Conservation (phyloP, 78 protist genomes). For the Dictyostelium capitatum region DNA sequence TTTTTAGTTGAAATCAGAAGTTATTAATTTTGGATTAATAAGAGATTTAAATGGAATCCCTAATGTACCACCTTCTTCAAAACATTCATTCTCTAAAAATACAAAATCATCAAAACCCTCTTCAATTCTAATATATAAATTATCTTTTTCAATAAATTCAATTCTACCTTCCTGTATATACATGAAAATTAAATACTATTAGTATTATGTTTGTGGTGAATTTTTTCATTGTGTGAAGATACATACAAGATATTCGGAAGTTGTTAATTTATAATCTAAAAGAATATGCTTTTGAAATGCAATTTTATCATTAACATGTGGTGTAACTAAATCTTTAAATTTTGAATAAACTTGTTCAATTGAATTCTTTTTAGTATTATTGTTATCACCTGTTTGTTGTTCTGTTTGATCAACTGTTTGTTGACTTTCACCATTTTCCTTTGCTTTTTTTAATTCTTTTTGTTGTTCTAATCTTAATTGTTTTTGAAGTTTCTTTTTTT, state of each 20-base stretch:
- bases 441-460: not conserved
- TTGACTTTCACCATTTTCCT: not conserved
- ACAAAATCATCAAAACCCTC: not conserved
- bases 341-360: not conserved
- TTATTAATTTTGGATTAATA: slow-evolving; percentile 14
- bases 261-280: not conserved
- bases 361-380: not conserved
- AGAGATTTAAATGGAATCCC: not conserved
- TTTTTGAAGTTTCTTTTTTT: not conserved
- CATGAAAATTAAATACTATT: not conserved
- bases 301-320: slow-evolving; percentile 9
- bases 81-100: slow-evolving; percentile 16
- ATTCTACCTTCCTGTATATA: not conserved
- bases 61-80: slow-evolving; percentile 6
- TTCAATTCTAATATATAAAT: not conserved
- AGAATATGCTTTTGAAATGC: slow-evolving; percentile 14
- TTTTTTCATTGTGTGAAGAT: no score
- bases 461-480: not conserved
- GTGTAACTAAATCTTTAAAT: not conserved
- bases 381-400: not conserved
- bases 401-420: not conserved
- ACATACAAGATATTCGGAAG: slow-evolving; percentile 12
- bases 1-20: not conserved
- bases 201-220: no score
- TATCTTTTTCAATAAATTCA: not conserved